phyloP scores from a whole-genome alignment of 768 basidiomycete species.

The Panus rudis region DNA sequence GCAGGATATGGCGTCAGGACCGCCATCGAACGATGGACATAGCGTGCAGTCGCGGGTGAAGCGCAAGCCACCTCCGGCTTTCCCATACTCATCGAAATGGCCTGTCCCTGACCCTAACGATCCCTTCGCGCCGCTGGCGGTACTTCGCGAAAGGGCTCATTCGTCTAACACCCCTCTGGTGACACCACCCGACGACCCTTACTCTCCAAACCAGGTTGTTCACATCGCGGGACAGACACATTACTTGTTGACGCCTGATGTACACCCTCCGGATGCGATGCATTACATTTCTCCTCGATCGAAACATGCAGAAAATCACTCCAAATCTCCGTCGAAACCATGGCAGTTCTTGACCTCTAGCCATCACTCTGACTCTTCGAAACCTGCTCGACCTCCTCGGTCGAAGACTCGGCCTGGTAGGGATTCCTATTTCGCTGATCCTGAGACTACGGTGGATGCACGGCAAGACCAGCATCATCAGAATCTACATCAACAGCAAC shows the following conservation, averaged over 20 bases:
- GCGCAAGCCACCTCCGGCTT: constrained; percentile 53
- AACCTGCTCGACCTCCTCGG: constrained; percentile 17
- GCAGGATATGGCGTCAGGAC: no score
- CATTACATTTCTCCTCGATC: not conserved
- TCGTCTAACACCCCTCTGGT: constrained; percentile 22
- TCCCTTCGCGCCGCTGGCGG: constrained; percentile 64
- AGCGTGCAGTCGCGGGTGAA: constrained; percentile 32
- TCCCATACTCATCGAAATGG: constrained; percentile 47
- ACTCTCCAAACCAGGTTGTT: not conserved
- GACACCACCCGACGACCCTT: constrained; percentile 5
- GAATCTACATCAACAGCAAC: constrained; percentile 4
- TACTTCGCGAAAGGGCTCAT: constrained; percentile 53
- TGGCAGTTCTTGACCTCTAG: constrained; percentile 9
- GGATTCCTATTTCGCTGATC: constrained; percentile 19
- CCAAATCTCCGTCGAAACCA: constrained; percentile 3
- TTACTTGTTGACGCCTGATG: constrained; percentile 1
- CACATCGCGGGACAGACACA: not conserved
- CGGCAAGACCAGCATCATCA: constrained; percentile 6
- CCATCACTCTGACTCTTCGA: constrained; percentile 14
- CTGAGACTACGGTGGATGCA: constrained; percentile 8
- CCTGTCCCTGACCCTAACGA: constrained; percentile 62
- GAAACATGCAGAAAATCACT: not conserved
- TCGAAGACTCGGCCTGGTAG: constrained; percentile 12
- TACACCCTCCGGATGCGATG: not conserved
- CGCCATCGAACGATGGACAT: no score